phyloP scores from a whole-genome alignment of 1,284 basidiomycete species.

The Blastosporella zonata region DNA sequence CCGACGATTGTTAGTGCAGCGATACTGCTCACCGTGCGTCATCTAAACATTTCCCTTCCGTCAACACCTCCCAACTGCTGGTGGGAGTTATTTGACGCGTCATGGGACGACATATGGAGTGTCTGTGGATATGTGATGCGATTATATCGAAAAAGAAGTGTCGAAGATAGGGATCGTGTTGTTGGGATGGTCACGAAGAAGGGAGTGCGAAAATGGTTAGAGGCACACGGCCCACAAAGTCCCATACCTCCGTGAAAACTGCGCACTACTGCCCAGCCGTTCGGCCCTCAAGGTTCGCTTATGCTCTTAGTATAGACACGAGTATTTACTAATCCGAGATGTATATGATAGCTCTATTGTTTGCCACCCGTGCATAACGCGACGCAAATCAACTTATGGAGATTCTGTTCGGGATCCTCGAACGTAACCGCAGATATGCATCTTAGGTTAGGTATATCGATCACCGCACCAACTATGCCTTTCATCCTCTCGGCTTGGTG shows the following conservation, averaged over 20 bases:
- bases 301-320: background rate
- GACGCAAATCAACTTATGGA: background rate
- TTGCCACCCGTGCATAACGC: background rate
- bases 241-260: background rate
- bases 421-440: no score
- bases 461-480: no score
- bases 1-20: slow-evolving; percentile 87
- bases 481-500: no score
- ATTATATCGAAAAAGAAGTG: slow-evolving; percentile 57
- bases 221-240: slow-evolving; percentile 33
- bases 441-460: no score
- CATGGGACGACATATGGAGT: slow-evolving; percentile 81
- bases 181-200: slow-evolving; percentile 63
- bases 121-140: slow-evolving; percentile 79
- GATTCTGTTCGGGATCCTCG: no score
- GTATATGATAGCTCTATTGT: background rate
- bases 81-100: slow-evolving; percentile 88
- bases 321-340: background rate
- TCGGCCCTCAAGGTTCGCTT: background rate
- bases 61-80: slow-evolving; percentile 65
- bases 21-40: slow-evolving; percentile 73
- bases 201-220: slow-evolving; percentile 73
- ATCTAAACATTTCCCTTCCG: slow-evolving; percentile 71
- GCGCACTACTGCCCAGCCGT: background rate
- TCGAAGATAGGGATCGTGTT: slow-evolving; percentile 42